A percentile compares a stretch with the other conserved stretches of the same genome.
Conservation (phyloP, 495 filamentous ascomycete genomes). For the Penicillium canariense region DNA sequence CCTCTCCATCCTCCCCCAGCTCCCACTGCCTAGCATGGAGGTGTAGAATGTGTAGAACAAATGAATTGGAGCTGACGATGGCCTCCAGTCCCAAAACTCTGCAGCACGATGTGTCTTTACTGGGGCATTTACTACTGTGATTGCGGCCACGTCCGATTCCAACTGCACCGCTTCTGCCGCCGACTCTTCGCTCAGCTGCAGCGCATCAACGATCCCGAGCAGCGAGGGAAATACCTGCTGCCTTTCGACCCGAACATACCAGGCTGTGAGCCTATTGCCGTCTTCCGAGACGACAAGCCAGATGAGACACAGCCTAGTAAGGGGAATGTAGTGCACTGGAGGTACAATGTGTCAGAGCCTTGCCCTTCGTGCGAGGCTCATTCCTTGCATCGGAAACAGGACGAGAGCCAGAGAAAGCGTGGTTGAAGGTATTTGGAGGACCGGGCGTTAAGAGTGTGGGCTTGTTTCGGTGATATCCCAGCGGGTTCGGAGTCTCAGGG, state of each 20-base stretch:
- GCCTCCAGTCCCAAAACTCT: no score
- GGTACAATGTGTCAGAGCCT: neutral
- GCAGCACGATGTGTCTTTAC: slow-evolving; percentile 21
- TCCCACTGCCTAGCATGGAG: no score
- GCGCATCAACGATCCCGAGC: slow-evolving; percentile 10
- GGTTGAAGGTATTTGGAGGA: no score
- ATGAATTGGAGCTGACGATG: no score
- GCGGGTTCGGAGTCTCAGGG: neutral
- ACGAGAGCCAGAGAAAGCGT: no score
- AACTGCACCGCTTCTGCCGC: slow-evolving; percentile 23
- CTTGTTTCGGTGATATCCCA: no score
- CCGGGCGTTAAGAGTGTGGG: no score
- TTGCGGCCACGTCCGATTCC: slow-evolving; percentile 27
- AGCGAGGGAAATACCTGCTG: neutral
- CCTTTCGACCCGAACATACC: slow-evolving; percentile 12
- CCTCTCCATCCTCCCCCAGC: no score
- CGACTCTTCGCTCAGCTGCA: slow-evolving; percentile 14
- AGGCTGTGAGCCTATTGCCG: slow-evolving; percentile 9
- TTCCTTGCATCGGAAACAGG: no score
- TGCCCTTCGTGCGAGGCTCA: slow-evolving; percentile 1
- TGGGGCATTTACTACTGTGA: slow-evolving; percentile 12
- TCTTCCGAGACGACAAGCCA: neutral
- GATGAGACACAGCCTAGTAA: slow-evolving; percentile 31
- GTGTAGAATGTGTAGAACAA: no score
- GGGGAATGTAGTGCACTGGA: slow-evolving; percentile 53